Evolutionary conservation across 2,329 filamentous ascomycete species (phyloP), one percentile per base, ranked within the genome.

Genomic region (Diaporthe ampelina): DNA sequence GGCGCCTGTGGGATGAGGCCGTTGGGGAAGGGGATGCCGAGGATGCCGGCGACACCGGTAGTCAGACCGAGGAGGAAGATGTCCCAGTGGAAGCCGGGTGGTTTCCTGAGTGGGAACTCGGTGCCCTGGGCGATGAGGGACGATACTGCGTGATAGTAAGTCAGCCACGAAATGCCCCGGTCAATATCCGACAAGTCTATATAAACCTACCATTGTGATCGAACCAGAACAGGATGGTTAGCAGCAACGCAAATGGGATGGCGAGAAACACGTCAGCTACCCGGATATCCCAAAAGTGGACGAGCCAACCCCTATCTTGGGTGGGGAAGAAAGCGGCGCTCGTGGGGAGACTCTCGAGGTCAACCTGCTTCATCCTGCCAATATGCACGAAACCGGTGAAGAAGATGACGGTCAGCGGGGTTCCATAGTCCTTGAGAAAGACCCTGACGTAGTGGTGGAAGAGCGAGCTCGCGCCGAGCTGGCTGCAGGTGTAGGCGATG

Each of bases 301-400:
- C 90, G 71, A 97, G 88, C 95, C 95, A 97, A 58, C 86, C 85
- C 54, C 94, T 88, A 74, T 93, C 91, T 0, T 84, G 87, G 0
- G 95, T 97, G 0, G 95, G 95, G 79, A 90, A 91, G 85, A 97
- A 98, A 0, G 95, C 91, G 73, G 90, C 91, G 76, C 91, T 91
- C 0, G 92, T 96, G 0, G 95, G 95, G 37, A 98, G 86, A 11
- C 88, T 91, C 76, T 93, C 90, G 13, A 97, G 85, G 26, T 90
- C 81, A 1, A 97, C 89, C 54, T 88, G 83, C n/a, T 85, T 85
- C 94, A 98, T 96, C 79, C 94, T 92, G 10, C 95, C 95, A 76
- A 97, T 91, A 82, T 97, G 94, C 1, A 97, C 93, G 79, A 97
- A 97, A 0, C 95, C 95, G 0, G 95, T 95, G 82, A 97, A 97